phyloP scores from a whole-genome alignment of 345 rosid genomes.

The Euphorbia tirucalli region DNA sequence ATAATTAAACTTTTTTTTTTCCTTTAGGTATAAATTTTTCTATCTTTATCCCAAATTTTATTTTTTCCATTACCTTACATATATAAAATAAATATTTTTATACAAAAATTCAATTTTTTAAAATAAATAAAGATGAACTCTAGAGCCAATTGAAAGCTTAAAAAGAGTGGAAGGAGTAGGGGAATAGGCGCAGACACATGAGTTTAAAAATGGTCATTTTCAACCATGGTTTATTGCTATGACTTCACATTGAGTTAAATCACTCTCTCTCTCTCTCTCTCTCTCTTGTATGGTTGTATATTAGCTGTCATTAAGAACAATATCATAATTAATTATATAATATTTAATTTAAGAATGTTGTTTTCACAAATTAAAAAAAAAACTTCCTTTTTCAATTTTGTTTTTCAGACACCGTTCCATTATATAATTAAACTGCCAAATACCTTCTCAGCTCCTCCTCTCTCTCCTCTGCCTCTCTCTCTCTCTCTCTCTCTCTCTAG shows the following conservation, averaged over 20 bases:
- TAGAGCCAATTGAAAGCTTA: too few relatives aligned
- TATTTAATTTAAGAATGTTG: constrained; percentile 1
- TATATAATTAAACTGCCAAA: constrained; percentile 7
- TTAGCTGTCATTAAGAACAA: constrained; percentile 19
- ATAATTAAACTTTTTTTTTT: too few relatives aligned
- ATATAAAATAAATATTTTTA: too few relatives aligned
- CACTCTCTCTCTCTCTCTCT: neutral
- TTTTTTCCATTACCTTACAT: too few relatives aligned
- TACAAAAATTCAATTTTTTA: too few relatives aligned
- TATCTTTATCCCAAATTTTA: too few relatives aligned
- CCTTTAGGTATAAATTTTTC: too few relatives aligned
- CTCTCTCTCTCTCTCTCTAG: neutral
- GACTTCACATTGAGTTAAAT: constrained; percentile 7
- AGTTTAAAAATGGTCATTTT: neutral
- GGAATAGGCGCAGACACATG: neutral
- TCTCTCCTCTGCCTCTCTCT: too few relatives aligned
- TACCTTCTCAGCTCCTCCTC: neutral
- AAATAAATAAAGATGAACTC: too few relatives aligned
- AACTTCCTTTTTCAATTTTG: neutral
- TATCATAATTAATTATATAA: neutral
- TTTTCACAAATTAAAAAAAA: neutral
- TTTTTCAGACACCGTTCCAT: neutral
- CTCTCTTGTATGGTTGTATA: constrained; percentile 12
- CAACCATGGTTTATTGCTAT: neutral
- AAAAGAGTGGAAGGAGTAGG: neutral